Base-by-base conservation (phyloP, 2,329 filamentous ascomycete species). In the Seiridium unicorne region DNA sequence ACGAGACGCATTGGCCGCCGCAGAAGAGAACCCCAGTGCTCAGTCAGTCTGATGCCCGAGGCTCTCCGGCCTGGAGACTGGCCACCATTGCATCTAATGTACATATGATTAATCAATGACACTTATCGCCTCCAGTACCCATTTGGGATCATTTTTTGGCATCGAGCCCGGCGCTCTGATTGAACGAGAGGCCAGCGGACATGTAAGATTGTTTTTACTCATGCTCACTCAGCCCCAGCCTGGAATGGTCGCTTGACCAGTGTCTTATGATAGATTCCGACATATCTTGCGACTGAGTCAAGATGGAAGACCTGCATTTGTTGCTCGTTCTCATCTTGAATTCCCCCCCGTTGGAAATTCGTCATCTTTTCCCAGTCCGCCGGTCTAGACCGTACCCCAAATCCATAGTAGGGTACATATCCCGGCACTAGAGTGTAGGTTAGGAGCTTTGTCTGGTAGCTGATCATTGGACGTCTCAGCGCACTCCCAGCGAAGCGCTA, bases 151-250 rank as follows among this genome's bases (percentile, higher is more conserved):
- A 36, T 49, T n/a, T 35, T 35, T 38, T 34, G 34, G 11, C 7
- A 53, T 9, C 18, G 49, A 53, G 49, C 49, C n/a, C 38, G 11
- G 18, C 34, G 32, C 13, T 53, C 49, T 35, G 13, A 6, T 38
- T 26, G 18, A 26, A 26, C 18, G 18, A 26, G 18, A 26, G 18
- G 18, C 18, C 18, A 26, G 18, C 18, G 18, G 18, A 26, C 18
- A 26, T 53, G 49, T 53, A 38, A 53, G 49, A 53, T 53, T 53
- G 49, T 36, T 44, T 11, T 40, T 47, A 36, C 54, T 35, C 44
- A 36, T 57, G 40, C 42, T 47, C 44, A 46, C 54, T 57, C 54
- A 46, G 40, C 40, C 54, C 6, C 42, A 57, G 35, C 35, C 54
- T 57, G 54, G 32, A 44, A 44, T 55, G 49, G 49, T 38, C 49